Conservation (phyloP, 352 stramenopile species). For the Pseudoperonospora humuli region DNA sequence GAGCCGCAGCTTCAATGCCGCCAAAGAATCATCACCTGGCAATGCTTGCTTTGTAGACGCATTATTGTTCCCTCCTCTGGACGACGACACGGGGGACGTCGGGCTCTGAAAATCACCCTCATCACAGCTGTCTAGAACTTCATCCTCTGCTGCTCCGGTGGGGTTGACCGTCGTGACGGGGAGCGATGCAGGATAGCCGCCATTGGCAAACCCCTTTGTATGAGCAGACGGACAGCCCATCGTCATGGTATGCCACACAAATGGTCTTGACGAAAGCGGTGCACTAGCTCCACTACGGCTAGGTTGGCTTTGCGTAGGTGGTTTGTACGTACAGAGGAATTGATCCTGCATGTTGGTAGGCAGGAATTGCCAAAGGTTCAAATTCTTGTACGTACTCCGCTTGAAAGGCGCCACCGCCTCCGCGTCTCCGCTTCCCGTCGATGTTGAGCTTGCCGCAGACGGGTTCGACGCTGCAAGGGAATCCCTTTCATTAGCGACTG, state of each 20-base stretch:
- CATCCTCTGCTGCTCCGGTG: constrained; percentile 24
- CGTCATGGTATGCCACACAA: constrained; percentile 82
- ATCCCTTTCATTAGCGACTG: constrained; percentile 16
- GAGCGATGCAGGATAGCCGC: constrained; percentile 36
- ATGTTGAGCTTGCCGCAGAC: constrained; percentile 9
- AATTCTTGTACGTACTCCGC: constrained; percentile 75
- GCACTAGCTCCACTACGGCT: constrained; percentile 9
- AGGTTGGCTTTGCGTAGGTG: constrained; percentile 12
- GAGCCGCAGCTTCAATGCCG: constrained; percentile 54
- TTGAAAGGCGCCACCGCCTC: constrained; percentile 66
- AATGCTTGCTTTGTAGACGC: constrained; percentile 10
- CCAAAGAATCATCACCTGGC: constrained; percentile 32
- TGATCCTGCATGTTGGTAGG: constrained; percentile 85
- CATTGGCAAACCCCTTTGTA: constrained; percentile 71
- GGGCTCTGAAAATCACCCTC: constrained; percentile 16
- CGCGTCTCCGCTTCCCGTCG: constrained; percentile 6
- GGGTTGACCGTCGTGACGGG: constrained; percentile 17
- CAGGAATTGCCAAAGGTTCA: constrained; percentile 72
- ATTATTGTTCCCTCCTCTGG: constrained; percentile 2
- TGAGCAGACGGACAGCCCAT: constrained; percentile 78
- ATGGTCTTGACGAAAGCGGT: constrained; percentile 23
- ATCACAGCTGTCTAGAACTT: constrained; percentile 21
- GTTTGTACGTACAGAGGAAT: constrained; percentile 55
- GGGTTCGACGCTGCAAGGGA: constrained; percentile 7
- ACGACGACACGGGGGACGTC: constrained; percentile 29